Evolutionary conservation across 345 rosid genomes (phyloP).

Genomic region (Fremontodendron californicum): DNA sequence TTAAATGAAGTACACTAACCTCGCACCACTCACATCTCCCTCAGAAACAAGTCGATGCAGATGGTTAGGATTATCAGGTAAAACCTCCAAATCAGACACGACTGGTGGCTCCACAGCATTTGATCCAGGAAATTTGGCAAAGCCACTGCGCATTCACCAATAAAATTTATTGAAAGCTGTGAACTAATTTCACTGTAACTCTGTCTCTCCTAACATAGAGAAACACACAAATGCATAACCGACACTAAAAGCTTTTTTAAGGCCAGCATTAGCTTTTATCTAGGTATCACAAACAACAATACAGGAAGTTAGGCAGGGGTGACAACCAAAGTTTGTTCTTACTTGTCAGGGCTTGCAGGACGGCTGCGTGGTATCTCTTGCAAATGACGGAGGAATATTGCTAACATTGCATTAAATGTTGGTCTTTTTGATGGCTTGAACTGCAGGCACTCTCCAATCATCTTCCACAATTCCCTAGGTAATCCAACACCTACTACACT

Average conservation of each 20-base stretch:
- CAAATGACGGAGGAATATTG: constrained; percentile 82
- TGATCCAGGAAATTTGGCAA: constrained; percentile 45
- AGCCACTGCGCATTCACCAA: constrained; percentile 48
- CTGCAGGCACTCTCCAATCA: constrained; percentile 96
- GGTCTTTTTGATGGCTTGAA: constrained; percentile 88
- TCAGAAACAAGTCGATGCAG: constrained; percentile 73
- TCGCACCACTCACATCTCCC: constrained; percentile 72
- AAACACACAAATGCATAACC: background rate
- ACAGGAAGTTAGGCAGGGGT: background rate
- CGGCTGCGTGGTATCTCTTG: constrained; percentile 91
- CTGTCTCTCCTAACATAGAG: background rate
- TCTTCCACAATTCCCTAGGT: constrained; percentile 89
- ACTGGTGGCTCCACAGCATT: constrained; percentile 48
- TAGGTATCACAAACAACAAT: background rate
- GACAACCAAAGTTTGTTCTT: constrained; percentile 24
- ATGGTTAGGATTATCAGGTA: constrained; percentile 50
- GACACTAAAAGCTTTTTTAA: background rate
- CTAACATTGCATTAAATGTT: constrained; percentile 80
- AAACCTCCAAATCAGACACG: constrained; percentile 41
- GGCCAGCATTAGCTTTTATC: background rate
- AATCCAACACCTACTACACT: constrained; percentile 96
- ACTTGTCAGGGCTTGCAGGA: constrained; percentile 90
- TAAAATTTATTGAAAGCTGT: background rate
- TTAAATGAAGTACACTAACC: constrained; percentile 45
- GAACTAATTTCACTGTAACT: background rate